Evolutionary conservation across 1,139 yeast species (phyloP).

Genomic region (Protomyces inouyei): DNA sequence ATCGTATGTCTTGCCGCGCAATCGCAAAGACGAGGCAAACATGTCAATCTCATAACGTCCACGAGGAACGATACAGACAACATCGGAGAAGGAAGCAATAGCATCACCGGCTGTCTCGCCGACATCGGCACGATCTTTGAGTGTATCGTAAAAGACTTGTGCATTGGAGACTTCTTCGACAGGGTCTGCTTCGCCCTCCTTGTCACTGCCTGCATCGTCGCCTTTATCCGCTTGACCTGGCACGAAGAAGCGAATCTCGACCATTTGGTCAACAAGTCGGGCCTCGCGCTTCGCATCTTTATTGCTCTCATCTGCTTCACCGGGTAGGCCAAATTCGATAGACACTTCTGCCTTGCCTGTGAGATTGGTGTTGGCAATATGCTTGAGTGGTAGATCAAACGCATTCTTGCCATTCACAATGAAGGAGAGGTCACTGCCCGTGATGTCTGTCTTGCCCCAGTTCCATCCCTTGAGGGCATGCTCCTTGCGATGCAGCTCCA

Average conservation of each 20-base stretch:
- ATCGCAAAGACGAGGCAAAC: conserved; percentile 79
- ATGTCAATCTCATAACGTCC: conserved; percentile 97
- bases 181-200: conserved; percentile 35
- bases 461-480: conserved; percentile 98
- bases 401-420: conserved; percentile 82
- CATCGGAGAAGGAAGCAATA: conserved; percentile 88
- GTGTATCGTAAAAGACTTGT: conserved; percentile 50
- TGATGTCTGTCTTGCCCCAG: conserved; percentile 94
- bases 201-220: conserved; percentile 41
- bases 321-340: conserved; percentile 58
- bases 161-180: conserved; percentile 33
- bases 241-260: conserved; percentile 85
- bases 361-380: conserved; percentile 79
- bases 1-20: conserved; percentile 96
- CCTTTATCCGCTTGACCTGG: conserved; percentile 65
- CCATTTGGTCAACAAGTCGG: conserved; percentile 62
- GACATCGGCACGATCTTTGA: conserved; percentile 91
- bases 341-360: conserved; percentile 94
- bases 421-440: conserved; percentile 84
- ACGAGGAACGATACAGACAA: conserved; percentile 83
- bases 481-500: conserved; percentile 73
- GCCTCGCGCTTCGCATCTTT: conserved; percentile 26
- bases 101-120: conserved; percentile 96
- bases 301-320: conserved; percentile 54
- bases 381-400: conserved; percentile 81